These are phyloP conservation scores for Alectoria sarmentosa DNA, from an alignment of 495 filamentous ascomycete species.

Conservation along the genomic window DNA sequence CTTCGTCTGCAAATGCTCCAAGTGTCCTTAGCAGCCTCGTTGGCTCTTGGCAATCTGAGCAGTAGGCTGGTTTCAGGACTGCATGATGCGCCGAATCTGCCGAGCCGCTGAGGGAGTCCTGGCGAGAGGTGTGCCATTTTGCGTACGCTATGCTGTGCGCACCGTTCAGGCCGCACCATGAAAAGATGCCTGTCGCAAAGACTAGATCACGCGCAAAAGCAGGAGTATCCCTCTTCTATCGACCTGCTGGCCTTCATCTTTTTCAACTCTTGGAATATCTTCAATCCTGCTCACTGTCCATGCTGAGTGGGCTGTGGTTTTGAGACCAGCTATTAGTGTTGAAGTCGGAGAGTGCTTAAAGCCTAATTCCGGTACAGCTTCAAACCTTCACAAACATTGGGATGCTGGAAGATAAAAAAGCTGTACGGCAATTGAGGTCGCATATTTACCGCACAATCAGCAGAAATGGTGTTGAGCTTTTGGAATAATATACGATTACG, in stretches of 20 bases:
- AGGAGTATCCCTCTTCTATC: slow-evolving; percentile 8
- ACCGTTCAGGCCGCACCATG: slow-evolving; percentile 15
- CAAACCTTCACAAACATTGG: neutral
- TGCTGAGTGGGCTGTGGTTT: neutral
- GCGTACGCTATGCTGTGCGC: slow-evolving; percentile 1
- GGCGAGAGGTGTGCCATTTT: slow-evolving; percentile 10
- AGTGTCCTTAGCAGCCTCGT: neutral
- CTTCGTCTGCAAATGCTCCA: neutral
- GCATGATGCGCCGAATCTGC: slow-evolving; percentile 17
- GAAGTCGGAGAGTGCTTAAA: slow-evolving; percentile 7
- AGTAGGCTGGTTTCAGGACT: slow-evolving; percentile 9
- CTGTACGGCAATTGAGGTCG: neutral
- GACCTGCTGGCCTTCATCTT: neutral
- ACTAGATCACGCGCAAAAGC: slow-evolving; percentile 17
- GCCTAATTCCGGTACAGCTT: slow-evolving; percentile 16
- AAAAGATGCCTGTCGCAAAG: slow-evolving; percentile 12
- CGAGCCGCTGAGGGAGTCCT: slow-evolving; percentile 14
- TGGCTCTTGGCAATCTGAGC: slow-evolving; percentile 4
- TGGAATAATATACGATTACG: neutral
- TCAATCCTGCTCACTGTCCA: neutral
- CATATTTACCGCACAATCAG: neutral
- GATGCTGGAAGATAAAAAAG: neutral
- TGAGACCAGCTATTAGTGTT: slow-evolving; percentile 3
- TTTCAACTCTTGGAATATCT: slow-evolving; percentile 2
- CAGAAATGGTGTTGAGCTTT: neutral